phyloP scores from a whole-genome alignment of 1,284 basidiomycete species.

The Papiliotrema terrestris region DNA sequence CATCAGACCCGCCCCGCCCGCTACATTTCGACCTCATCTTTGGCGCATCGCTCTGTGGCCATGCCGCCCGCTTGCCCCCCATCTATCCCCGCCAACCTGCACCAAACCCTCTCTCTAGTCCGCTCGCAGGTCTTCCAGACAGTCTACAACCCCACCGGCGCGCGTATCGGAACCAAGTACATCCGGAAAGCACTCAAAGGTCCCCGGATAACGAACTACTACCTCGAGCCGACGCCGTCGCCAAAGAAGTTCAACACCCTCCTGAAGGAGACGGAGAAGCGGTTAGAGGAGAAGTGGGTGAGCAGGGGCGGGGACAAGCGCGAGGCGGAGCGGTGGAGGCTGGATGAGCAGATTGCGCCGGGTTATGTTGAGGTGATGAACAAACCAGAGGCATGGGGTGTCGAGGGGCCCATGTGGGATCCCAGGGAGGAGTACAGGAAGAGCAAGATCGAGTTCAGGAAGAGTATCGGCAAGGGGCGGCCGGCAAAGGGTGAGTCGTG shows the following conservation, averaged over 20 bases:
- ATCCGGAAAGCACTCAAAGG: slow-evolving; percentile 69
- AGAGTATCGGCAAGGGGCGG: slow-evolving; percentile 1
- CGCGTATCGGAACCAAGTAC: slow-evolving; percentile 80
- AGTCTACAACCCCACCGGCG: slow-evolving; percentile 70
- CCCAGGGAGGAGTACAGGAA: background rate
- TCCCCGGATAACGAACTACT: slow-evolving; percentile 73
- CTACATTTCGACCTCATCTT: too few species aligned
- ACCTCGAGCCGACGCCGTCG: slow-evolving; percentile 11
- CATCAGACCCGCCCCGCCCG: too few species aligned
- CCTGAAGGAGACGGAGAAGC: too few species aligned
- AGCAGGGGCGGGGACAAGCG: background rate
- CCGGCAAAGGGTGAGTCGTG: slow-evolving; percentile 5
- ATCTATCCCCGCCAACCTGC: slow-evolving; percentile 13
- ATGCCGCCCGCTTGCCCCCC: slow-evolving; percentile 9
- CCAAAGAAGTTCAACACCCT: background rate
- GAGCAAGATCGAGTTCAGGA: background rate
- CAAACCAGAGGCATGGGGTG: background rate
- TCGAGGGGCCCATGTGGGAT: background rate
- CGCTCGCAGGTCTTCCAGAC: slow-evolving; percentile 68
- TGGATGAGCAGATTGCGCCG: background rate
- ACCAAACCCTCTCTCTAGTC: slow-evolving; percentile 31
- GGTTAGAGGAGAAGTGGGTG: background rate
- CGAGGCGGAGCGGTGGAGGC: background rate
- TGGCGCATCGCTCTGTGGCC: too few species aligned
- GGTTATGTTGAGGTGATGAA: background rate